These are phyloP conservation scores for Alectoria sarmentosa DNA, from an alignment of 495 filamentous ascomycete species.

Conservation along the genomic window DNA sequence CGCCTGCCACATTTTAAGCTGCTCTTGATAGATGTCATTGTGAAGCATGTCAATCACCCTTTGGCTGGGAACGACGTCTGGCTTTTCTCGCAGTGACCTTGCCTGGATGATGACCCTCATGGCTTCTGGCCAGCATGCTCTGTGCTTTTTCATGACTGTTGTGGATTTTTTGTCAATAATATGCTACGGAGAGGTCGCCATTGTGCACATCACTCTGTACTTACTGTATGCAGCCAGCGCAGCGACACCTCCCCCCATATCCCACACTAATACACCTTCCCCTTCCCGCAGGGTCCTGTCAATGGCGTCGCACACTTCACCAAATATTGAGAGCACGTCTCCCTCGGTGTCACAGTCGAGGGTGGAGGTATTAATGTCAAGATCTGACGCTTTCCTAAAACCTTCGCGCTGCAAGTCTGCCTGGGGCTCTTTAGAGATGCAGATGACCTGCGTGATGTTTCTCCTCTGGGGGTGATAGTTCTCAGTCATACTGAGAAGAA, in stretches of 20 bases:
- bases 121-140: background rate
- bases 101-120: background rate
- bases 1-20: background rate
- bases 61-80: background rate
- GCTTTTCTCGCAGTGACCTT: background rate
- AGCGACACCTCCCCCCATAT: background rate
- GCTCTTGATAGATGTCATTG: background rate
- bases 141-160: background rate
- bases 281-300: background rate
- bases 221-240: background rate
- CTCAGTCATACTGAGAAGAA: background rate
- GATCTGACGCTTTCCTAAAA: background rate
- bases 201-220: background rate
- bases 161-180: background rate
- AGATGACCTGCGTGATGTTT: background rate
- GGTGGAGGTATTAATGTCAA: background rate
- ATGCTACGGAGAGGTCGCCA: background rate
- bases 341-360: background rate
- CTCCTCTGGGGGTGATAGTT: background rate
- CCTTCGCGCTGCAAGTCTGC: conserved; percentile 3
- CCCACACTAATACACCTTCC: background rate
- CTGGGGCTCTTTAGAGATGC: background rate
- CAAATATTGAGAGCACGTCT: background rate
- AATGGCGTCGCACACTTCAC: background rate
- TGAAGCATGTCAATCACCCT: background rate